Base-by-base conservation (phyloP, 257 asterid species). In the Rhazya stricta region DNA sequence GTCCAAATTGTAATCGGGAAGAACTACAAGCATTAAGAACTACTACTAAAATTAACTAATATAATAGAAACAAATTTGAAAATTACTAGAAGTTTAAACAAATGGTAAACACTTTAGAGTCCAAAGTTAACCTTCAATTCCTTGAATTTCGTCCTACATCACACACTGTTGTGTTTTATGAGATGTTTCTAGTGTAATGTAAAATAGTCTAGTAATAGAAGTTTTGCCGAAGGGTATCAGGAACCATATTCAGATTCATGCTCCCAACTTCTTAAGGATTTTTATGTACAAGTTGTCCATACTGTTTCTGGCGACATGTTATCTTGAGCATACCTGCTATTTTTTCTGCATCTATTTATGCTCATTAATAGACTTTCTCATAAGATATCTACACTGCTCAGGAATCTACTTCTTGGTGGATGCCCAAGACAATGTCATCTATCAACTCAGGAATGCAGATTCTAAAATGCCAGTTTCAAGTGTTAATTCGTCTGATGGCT, bases 331-430 rank as follows among this genome's bases (percentile, higher is more conserved):
- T 25, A 21, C 54, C 57, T 56, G 21, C 58, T 25, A 37, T 1
- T 6, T 27, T 21, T 34, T 51, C 34, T 18, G 34, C 66, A 36
- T 36, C 18, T 21, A 13, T 4, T 39, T 72, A 30, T 37, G 27
- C 25, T 45, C 70, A 53, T 50, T 1, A 27, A 48, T 43, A 18
- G 27, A 68, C 23, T 60, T 56, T 34, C 37, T 46, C 54, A 3
- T 16, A 37, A 32, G 58, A 21, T 23, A 18, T 61, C 21, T 51
- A 30, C 63, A 25, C 1, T 39, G 73, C 77, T 36, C 84, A 94
- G 99, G 93, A 74, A 43, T 81, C 92, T 37, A 83, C 73, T 79
- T 88, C 96, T 23, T 89, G 97, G 97, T 89, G 93, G 96, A 81
- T 92, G 85, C 97, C 98, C 1, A 86, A 89, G 25, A 56, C 92